phyloP scores from a whole-genome alignment of 1,284 basidiomycete species.

The Chiua sp. region DNA sequence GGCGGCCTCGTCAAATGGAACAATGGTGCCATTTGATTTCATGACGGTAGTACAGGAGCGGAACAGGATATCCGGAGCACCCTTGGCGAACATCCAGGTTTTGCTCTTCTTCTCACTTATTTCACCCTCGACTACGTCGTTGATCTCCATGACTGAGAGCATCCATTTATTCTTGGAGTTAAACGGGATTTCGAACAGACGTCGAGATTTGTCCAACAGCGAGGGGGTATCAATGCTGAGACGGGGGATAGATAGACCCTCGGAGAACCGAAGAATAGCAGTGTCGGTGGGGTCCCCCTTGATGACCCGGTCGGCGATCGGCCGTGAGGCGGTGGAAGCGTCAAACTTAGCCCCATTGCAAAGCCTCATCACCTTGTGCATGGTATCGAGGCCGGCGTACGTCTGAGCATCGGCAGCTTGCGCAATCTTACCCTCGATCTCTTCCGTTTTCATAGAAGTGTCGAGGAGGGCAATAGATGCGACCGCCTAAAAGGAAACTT shows the following conservation, averaged over 20 bases:
- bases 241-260: slow-evolving; percentile 42
- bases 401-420: slow-evolving; percentile 8
- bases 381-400: slow-evolving; percentile 31
- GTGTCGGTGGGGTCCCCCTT: slow-evolving; percentile 72
- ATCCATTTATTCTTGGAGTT: slow-evolving; percentile 75
- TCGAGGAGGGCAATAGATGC: slow-evolving; percentile 50
- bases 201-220: slow-evolving; percentile 35
- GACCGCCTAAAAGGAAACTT: slow-evolving; percentile 38
- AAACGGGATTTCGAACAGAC: slow-evolving; percentile 57
- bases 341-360: slow-evolving; percentile 71
- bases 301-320: slow-evolving; percentile 50
- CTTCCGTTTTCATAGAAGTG: slow-evolving; percentile 31
- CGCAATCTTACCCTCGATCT: slow-evolving; percentile 35
- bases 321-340: slow-evolving; percentile 35
- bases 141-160: slow-evolving; percentile 46
- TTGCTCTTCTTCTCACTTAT: slow-evolving; percentile 20
- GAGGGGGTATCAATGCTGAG: slow-evolving; percentile 25
- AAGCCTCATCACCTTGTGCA: slow-evolving; percentile 55
- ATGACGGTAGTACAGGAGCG: slow-evolving; percentile 49
- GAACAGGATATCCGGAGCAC: slow-evolving; percentile 65
- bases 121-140: slow-evolving; percentile 5
- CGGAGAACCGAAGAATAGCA: slow-evolving; percentile 65
- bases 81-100: slow-evolving; percentile 54
- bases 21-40: slow-evolving; percentile 41
- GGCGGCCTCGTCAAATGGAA: slow-evolving; percentile 39